phyloP scores from a whole-genome alignment of 1,284 basidiomycete genomes.

The Apiotrichum akiyoshidainum region DNA sequence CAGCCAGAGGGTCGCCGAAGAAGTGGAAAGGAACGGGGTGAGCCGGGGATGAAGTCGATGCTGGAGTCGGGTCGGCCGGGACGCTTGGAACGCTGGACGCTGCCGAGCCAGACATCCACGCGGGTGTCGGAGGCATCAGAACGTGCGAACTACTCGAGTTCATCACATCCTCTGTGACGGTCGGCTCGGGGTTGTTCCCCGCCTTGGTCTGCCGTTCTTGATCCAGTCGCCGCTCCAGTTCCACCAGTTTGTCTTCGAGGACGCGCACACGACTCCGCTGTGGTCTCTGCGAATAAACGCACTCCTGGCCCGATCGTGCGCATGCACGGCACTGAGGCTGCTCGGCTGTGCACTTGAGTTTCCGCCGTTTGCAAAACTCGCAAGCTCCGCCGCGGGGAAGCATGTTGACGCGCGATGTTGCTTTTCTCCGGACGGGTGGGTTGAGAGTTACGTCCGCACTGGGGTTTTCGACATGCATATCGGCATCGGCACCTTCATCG shows the following conservation, averaged over 20 bases:
- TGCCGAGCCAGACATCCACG: neutral
- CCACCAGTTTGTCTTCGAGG: constrained; percentile 44
- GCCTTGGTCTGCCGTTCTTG: constrained; percentile 2
- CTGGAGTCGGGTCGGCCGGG: no score
- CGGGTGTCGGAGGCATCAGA: neutral
- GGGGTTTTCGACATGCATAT: neutral
- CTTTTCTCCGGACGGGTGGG: constrained; percentile 27
- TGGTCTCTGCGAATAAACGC: constrained; percentile 49
- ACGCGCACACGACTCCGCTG: constrained; percentile 42
- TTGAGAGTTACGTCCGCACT: no score
- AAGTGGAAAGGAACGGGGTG: neutral
- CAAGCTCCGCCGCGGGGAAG: constrained; percentile 47
- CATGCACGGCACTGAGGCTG: constrained; percentile 43
- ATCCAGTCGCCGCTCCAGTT: constrained; percentile 37
- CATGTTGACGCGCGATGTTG: constrained; percentile 44
- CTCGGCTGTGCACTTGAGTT: constrained; percentile 48
- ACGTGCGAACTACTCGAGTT: neutral
- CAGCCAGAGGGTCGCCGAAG: neutral
- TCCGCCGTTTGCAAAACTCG: constrained; percentile 52
- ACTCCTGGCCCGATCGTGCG: constrained; percentile 35
- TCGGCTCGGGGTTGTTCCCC: neutral
- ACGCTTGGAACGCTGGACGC: neutral
- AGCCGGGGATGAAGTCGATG: neutral
- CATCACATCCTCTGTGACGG: neutral
- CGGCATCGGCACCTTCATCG: neutral